A percentile compares a stretch with the other conserved stretches of the same genome.
Evolutionary conservation across 2,329 filamentous ascomycete genomes (phyloP).

Genomic region (Metarhizium album): DNA sequence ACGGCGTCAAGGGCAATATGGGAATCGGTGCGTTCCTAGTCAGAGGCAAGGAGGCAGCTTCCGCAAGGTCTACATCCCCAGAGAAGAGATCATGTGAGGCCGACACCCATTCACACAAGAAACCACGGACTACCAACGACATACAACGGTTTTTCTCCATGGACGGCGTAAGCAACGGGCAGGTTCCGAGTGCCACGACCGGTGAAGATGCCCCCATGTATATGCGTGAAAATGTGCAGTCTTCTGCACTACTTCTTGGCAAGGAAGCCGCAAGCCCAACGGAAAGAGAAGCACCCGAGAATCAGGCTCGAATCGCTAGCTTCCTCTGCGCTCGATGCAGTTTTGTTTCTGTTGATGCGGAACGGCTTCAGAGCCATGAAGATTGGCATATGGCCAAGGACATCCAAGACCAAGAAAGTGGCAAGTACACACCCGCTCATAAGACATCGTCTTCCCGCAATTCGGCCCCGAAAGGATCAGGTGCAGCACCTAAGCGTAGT

Average conservation of each 20-base stretch:
- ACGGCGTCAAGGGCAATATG: constrained; percentile 72
- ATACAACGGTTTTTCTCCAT: constrained; percentile 50
- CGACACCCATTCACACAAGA: constrained; percentile 17
- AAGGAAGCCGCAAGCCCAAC: not conserved
- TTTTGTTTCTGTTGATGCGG: constrained; percentile 42
- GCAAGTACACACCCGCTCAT: constrained; percentile 32
- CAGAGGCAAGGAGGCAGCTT: constrained; percentile 54
- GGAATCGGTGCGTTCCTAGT: constrained; percentile 82
- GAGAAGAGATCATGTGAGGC: not conserved
- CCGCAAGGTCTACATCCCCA: constrained; percentile 13
- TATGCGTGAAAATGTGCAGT: not conserved
- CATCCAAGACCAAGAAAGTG: constrained; percentile 56
- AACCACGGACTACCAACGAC: constrained; percentile 29
- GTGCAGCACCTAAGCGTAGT: constrained; percentile 30
- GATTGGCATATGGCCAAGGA: constrained; percentile 95
- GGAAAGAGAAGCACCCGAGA: constrained; percentile 2
- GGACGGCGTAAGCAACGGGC: not conserved
- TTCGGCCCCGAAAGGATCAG: constrained; percentile 18
- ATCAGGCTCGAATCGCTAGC: constrained; percentile 11
- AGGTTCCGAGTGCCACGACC: constrained; percentile 1
- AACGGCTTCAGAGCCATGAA: constrained; percentile 61
- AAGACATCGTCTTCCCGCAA: constrained; percentile 22
- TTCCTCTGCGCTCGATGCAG: constrained; percentile 56
- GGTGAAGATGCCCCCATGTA: not conserved
- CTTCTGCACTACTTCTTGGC: not conserved